Percentiles rank a stretch among this genome's conserved stretches.
Evolutionary conservation across 352 stramenopile species (phyloP).

Genomic region (Phytophthora palmivora): DNA sequence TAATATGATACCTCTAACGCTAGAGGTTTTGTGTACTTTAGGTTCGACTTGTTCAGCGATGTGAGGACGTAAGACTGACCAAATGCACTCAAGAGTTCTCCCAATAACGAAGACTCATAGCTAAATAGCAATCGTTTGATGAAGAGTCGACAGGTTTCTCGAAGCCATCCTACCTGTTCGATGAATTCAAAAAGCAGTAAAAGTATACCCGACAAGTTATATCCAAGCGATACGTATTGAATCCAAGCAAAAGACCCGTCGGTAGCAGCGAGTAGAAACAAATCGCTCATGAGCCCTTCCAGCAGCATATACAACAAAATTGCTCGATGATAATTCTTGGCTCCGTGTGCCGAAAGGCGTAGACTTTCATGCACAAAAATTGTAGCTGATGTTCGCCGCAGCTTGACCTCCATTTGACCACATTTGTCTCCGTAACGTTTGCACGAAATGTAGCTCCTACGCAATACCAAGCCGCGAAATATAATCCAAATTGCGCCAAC

Average conservation of each 20-base stretch:
- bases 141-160: conserved; percentile 4
- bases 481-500: conserved; percentile 8
- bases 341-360: conserved; percentile 5
- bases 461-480: conserved; percentile 11
- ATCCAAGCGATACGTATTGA: conserved; percentile 11
- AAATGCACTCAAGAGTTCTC: conserved; percentile 1
- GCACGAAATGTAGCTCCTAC: conserved; percentile 6
- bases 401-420: neutral
- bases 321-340: conserved; percentile 12
- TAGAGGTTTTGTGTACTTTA: neutral
- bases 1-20: conserved; percentile 13
- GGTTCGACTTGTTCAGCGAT: conserved; percentile 8
- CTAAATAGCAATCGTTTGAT: conserved; percentile 8
- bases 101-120: conserved; percentile 4
- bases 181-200: conserved; percentile 9
- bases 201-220: conserved; percentile 12
- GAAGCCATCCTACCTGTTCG: neutral
- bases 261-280: conserved; percentile 10
- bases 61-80: conserved; percentile 10
- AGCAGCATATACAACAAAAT: conserved; percentile 10
- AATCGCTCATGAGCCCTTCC: conserved; percentile 17
- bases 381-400: conserved; percentile 1
- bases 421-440: conserved; percentile 16
- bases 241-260: conserved; percentile 14
- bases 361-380: conserved; percentile 12